phyloP scores from a whole-genome alignment of 1,284 basidiomycete species.

The Moesziomyces parantarcticus region DNA sequence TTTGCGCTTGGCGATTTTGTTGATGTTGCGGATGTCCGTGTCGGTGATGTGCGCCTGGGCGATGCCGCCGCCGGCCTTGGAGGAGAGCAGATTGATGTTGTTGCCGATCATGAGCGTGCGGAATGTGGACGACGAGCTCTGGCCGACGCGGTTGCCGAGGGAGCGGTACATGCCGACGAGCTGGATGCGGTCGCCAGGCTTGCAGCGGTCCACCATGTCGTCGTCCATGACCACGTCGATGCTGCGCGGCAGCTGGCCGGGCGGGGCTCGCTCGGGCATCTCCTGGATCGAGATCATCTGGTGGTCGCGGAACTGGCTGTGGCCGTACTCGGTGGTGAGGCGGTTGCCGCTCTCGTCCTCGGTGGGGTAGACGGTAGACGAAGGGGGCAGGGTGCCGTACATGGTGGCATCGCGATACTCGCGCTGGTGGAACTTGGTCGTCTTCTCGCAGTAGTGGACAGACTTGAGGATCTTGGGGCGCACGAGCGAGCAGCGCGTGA shows the following conservation, averaged over 20 bases:
- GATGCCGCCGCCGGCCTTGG: conserved; percentile 94
- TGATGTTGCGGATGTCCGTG: conserved; percentile 94
- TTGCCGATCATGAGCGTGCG: conserved; percentile 95
- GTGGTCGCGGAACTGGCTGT: conserved; percentile 92
- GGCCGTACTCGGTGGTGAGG: conserved; percentile 91
- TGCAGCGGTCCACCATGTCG: conserved; percentile 95
- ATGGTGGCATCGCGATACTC: conserved; percentile 95
- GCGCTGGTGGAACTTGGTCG: conserved; percentile 83
- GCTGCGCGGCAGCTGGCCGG: conserved; percentile 93
- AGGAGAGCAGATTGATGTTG: conserved; percentile 94
- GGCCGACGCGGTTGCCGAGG: conserved; percentile 80
- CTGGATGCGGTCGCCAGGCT: conserved; percentile 97
- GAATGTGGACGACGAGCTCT: conserved; percentile 79
- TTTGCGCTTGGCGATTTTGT: conserved; percentile 84
- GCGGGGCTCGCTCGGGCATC: conserved; percentile 98
- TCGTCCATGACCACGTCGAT: conserved; percentile 96
- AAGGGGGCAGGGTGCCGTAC: conserved; percentile 74
- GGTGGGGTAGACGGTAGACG: conserved; percentile 75
- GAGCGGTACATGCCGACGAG: conserved; percentile 95
- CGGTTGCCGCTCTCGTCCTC: conserved; percentile 88
- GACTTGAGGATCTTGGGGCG: conserved; percentile 98
- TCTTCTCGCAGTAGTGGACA: conserved; percentile 91
- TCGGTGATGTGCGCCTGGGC: conserved; percentile 92
- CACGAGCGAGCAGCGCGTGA: conserved; percentile 94
- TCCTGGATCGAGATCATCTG: conserved; percentile 98